Evolutionary conservation across 2,329 filamentous ascomycete genomes (phyloP), one percentile per base, ranked within the genome.

Genomic region (Xylariaceae sp.): DNA sequence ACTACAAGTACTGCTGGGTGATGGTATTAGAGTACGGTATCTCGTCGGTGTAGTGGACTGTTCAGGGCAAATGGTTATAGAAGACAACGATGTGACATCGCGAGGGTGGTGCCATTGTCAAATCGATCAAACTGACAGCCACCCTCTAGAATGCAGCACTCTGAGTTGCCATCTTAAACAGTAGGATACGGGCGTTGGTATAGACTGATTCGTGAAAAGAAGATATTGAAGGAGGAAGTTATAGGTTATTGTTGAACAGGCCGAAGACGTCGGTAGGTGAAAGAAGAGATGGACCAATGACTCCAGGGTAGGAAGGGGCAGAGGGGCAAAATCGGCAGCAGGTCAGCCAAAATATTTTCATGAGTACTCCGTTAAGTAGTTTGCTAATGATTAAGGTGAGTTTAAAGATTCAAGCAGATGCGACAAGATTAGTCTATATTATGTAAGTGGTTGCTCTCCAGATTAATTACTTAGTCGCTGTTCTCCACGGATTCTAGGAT

Each of bases 41-140:
- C 48, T 31, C 19, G 40, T 28, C 40, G 29, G 53, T 49, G 33
- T 28, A 40, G 43, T 43, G 33, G 33, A 34, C 36, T 64, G 40
- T 57, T 61, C 60, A 62, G 28, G 61, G 61, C 54, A 66, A 58
- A 53, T 62, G 50, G 34, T 57, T 50, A 51, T 58, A 56, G 57
- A 45, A 53, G 55, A 39, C 52, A 56, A 71, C 70, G 67, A 73
- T 71, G 69, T 69, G 62, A 63, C 71, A 76, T 75, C 73, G 72
- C 71, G 79, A 82, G 79, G 79, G 79, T 81, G 80, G 79, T 80
- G 76, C 82, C 83, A 84, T 85, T 72, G 76, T 63, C 75, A 70
- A 71, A 71, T 73, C 50, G 29, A 41, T 50, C 74, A 71, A 75
- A 66, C 43, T 68, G 71, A 76, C 70, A 71, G 74, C 81, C 79